A percentile compares a stretch with the other conserved stretches of the same genome.
Evolutionary conservation across 345 rosid species (phyloP).

Genomic region (Murraya paniculata): DNA sequence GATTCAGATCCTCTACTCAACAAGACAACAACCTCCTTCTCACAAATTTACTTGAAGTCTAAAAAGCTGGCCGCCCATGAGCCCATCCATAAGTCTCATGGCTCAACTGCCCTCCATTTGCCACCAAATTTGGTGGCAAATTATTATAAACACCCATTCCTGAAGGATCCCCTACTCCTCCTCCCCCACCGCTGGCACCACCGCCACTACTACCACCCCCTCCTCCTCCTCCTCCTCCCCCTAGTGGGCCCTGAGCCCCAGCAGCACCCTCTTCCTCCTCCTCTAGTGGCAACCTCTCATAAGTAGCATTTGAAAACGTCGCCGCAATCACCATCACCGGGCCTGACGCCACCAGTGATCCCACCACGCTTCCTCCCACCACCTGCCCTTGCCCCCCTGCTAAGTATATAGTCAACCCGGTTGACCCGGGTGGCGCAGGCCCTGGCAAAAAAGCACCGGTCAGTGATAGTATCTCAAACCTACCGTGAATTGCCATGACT

Average conservation of each 20-base stretch:
- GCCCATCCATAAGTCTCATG: conserved; percentile 55
- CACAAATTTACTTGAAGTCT: background rate
- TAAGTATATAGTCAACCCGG: conserved; percentile 52
- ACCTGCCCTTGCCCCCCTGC: conserved; percentile 64
- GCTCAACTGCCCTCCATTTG: conserved; percentile 58
- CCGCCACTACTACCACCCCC: conserved; percentile 31
- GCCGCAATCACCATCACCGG: conserved; percentile 62
- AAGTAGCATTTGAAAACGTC: conserved; percentile 59
- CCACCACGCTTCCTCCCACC: conserved; percentile 57
- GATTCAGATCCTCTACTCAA: too few species aligned
- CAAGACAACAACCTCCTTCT: too few species aligned
- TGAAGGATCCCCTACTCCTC: background rate
- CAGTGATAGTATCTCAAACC: conserved; percentile 57
- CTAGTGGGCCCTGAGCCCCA: conserved; percentile 35
- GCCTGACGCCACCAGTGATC: conserved; percentile 52
- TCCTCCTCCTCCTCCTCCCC: conserved; percentile 36
- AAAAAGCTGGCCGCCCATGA: conserved; percentile 49
- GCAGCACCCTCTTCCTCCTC: conserved; percentile 51
- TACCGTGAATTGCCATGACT: conserved; percentile 52
- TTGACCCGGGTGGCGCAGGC: conserved; percentile 55
- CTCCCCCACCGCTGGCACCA: background rate
- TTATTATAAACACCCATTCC: background rate
- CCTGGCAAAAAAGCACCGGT: conserved; percentile 62
- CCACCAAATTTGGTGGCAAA: conserved; percentile 54
- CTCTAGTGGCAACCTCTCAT: conserved; percentile 54